Evolutionary conservation across 2,329 filamentous ascomycete genomes (phyloP), one percentile per base, ranked within the genome.

Genomic region (Phialophora chinensis): DNA sequence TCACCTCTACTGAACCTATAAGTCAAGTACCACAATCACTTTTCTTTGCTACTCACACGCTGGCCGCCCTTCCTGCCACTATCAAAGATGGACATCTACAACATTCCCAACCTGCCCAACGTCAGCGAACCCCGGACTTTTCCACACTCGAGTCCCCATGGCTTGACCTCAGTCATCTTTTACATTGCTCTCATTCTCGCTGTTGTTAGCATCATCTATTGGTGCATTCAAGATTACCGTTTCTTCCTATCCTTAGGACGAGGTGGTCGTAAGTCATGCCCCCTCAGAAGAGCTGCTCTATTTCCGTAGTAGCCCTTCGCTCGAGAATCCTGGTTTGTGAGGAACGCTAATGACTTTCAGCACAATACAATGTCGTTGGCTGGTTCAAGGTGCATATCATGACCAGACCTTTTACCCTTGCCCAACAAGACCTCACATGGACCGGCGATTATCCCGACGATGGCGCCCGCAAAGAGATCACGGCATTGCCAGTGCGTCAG

Each of bases 401-500:
- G 4, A 54, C 66, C 53, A 65, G 67, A 33, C 69, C 67, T 20
- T 69, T 69, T 61, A 68, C 67, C 3, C 69, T 71, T 42, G 42
- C 62, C 25, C 52, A 38, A 33, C 60, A 55, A 35, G 63, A 67
- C 14, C 63, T 61, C 6, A 47, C 42, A 3, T 67, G 61, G 64
- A 69, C 65, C 42, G 66, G 59, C 12, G 69, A 69, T 60, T 71
- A 70, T 50, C 68, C 68, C 3, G 53, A 62, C 1, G 23, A 44
- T 38, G 65, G 63, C n/a, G 68, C 62, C 62, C 65, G 63, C 58
- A 66, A 65, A 42, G 65, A 69, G 8, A 84, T 95, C 29, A 72
- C 76, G 38, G 77, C 79, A 35, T 82, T 95, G 0, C 87, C 90
- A 0, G 83, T 83, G 64, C 88, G 92, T 0, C 74, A 78, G 2